Base-by-base conservation (phyloP, 2,329 filamentous ascomycete genomes). In the Capronia coronata region DNA sequence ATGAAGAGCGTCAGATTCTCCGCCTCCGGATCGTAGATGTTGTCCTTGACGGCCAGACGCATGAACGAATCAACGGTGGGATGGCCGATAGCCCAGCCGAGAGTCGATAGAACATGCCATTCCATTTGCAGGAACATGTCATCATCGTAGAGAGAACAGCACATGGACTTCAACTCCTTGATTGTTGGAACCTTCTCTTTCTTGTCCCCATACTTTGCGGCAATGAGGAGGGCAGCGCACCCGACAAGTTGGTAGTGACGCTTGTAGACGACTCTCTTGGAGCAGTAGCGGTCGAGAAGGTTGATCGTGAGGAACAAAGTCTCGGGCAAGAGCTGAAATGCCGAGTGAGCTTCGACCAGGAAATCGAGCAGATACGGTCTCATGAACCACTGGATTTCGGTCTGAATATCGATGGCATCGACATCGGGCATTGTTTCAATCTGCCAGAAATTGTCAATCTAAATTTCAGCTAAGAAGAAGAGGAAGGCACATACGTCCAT, bases 81-180 rank as follows among this genome's bases (percentile, higher is more conserved):
- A 71, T 97, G 91, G 48, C 93, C 93, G 60, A 98, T 86, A 59
- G 84, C 82, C 93, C 93, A 98, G 67, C 94, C 88, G 52, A 98
- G 79, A 1, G 93, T 98, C 72, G 96, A 94, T 61, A 98, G 79
- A 30, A 98, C 91, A 68, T 98, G 93, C 90, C 94, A 97, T 74
- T 98, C 93, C 93, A 98, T 98, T 71, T 98, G 93, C 9, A 90
- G 91, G 73, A 98, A 98, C 93, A 98, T 98, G 72, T 95, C 91
- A 43, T 95, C 89, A 63, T 98, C 93, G 71, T 98, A 98, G 32
- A 97, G 79, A 30, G 87, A 90, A 72, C 93, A 97, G 78, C 93
- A 98, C 93, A 98, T 97, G 60, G 91, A 94, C 78, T 95, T 95
- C 58, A 98, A 77, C 68, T 98, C 93, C 66, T 88, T 83, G 66